Percentiles rank a stretch among this genome's conserved stretches.
phyloP scores from a whole-genome alignment of 2,329 filamentous ascomycete genomes.

The Fonsecaea erecta region DNA sequence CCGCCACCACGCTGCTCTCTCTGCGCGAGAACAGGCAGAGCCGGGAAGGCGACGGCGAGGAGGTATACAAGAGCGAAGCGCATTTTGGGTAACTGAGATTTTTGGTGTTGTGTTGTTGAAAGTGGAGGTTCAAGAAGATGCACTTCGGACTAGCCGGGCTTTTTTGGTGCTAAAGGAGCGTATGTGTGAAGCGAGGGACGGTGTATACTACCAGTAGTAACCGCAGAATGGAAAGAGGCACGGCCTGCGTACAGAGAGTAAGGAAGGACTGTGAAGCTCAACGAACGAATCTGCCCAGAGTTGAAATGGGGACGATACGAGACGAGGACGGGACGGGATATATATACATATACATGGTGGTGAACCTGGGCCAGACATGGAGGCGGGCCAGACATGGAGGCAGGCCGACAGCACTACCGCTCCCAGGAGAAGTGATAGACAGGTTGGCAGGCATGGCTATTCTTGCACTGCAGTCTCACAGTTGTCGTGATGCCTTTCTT shows the following conservation, averaged over 20 bases:
- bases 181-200: neutral
- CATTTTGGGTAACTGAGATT: conserved; percentile 9
- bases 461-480: conserved; percentile 14
- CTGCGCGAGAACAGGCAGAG: conserved; percentile 24
- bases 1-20: conserved; percentile 14
- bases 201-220: neutral
- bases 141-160: neutral
- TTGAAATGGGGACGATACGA: neutral
- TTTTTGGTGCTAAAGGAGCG: neutral
- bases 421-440: neutral
- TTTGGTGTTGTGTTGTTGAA: neutral
- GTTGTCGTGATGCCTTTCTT: conserved; percentile 24
- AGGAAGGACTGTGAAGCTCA: conserved; percentile 16
- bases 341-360: neutral
- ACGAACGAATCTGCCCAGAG: neutral
- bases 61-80: conserved; percentile 14
- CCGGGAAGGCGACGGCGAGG: conserved; percentile 16
- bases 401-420: neutral
- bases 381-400: neutral
- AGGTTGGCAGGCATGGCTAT: neutral
- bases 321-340: neutral
- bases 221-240: conserved; percentile 16
- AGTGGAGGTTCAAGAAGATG: neutral
- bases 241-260: conserved; percentile 28
- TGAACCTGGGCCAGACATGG: neutral